A percentile compares a stretch with the other conserved stretches of the same genome.
Conservation (phyloP, 768 basidiomycete genomes). For the Macrocybe gigantea region DNA sequence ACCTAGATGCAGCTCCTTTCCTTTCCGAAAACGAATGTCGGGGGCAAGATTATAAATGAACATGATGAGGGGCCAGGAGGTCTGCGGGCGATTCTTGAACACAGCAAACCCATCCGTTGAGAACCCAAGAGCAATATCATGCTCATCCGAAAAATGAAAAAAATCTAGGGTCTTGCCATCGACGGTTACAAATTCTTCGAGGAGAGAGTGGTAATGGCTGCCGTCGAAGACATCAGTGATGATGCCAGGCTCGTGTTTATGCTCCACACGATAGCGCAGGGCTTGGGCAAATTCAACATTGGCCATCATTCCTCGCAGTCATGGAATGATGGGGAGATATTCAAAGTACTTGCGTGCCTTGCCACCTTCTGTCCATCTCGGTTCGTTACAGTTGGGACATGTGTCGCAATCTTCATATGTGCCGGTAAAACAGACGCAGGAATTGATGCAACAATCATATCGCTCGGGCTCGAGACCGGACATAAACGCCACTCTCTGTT, state of each 20-base stretch:
- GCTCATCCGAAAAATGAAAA: slow-evolving; percentile 23
- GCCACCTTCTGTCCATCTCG: no score
- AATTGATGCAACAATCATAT: not conserved
- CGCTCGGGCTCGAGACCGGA: not conserved
- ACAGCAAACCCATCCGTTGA: slow-evolving; percentile 30
- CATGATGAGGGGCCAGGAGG: slow-evolving; percentile 29
- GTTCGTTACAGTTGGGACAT: not conserved
- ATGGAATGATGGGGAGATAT: slow-evolving; percentile 22
- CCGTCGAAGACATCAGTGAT: slow-evolving; percentile 29
- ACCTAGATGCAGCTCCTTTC: slow-evolving; percentile 24
- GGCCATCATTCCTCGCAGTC: slow-evolving; percentile 8
- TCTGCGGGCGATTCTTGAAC: slow-evolving; percentile 18
- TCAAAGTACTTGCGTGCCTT: slow-evolving; percentile 9
- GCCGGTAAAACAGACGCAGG: not conserved
- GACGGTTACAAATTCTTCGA: slow-evolving; percentile 14
- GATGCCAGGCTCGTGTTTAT: slow-evolving; percentile 5
- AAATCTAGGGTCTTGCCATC: slow-evolving; percentile 15
- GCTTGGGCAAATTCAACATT: slow-evolving; percentile 9
- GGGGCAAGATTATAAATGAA: slow-evolving; percentile 19
- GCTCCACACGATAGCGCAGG: slow-evolving; percentile 17
- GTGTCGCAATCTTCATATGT: not conserved
- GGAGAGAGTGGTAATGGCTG: slow-evolving; percentile 16
- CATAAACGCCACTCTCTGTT: not conserved
- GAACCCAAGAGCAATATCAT: slow-evolving; percentile 31
- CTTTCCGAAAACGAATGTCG: slow-evolving; percentile 20